Base-by-base conservation (phyloP, 148 eudicot genomes). In the Salicornia ramosissima region DNA sequence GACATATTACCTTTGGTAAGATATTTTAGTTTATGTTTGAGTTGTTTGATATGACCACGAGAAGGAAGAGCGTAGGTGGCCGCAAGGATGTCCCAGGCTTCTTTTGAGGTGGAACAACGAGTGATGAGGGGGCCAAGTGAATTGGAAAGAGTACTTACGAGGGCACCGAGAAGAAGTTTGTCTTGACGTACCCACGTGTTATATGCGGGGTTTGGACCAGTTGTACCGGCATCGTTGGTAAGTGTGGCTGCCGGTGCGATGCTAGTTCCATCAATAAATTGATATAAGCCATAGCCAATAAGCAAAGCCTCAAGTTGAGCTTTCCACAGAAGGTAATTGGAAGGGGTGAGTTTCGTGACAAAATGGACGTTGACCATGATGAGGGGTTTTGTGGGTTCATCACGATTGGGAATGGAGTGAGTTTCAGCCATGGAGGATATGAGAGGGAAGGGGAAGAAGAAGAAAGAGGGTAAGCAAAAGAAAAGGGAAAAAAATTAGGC, bases 41-140 rank as follows among this genome's bases (percentile, higher is more conserved):
- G 65, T 60, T 60, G 65, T 33, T 60, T 60, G 25, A 60, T 31
- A 31, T 60, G 65, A 34, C 65, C 65, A 18, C 65, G 45, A 34
- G 65, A 33, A 5, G 65, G 24, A 1, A 34, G 19, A 2, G 63
- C 63, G 10, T 31, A 60, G 18, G 49, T 40, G 10, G 4, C 5
- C 0, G 6, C 29, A 21, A 63, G 47, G 47, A 24, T 31, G 15
- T 21, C 49, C 66, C 66, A 63, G 4, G 49, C 66, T 10, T 21
- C 49, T 4, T 63, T 36, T 0, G 49, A 1, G 7, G 66, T 36
- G 1, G n/a, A 7, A 5, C 24, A 2, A 15, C 14, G 5, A 31
- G 28, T 16, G 6, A 58, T 58, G 12, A 61, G 45, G 4, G 45
- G 34, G 65, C n/a, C 36, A 29, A 58, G 13, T 33, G 21, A 22